Evolutionary conservation across 768 basidiomycete genomes (phyloP).

Genomic region (Leccinum truebloodii): DNA sequence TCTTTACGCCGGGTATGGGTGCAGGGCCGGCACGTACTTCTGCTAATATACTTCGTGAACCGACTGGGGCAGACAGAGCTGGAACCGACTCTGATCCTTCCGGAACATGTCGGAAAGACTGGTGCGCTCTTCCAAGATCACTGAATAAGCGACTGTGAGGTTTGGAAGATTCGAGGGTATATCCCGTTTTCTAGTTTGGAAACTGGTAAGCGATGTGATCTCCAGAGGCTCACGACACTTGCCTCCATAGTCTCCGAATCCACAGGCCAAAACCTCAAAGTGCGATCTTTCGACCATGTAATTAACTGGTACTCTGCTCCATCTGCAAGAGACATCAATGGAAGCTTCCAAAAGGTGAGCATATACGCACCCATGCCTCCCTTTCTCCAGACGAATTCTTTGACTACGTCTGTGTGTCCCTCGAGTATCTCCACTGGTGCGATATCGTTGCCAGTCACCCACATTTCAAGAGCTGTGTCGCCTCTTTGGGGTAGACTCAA

Average conservation of each 20-base stretch:
- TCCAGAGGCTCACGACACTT: conserved; percentile 9
- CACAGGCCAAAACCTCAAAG: conserved; percentile 89
- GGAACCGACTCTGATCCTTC: conserved; percentile 38
- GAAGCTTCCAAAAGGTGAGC: neutral
- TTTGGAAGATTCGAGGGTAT: conserved; percentile 32
- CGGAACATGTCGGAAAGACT: conserved; percentile 61
- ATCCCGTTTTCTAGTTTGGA: conserved; percentile 49
- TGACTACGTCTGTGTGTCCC: conserved; percentile 91
- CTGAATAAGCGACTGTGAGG: conserved; percentile 26
- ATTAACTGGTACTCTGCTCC: conserved; percentile 61
- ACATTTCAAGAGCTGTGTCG: conserved; percentile 84
- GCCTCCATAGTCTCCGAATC: conserved; percentile 70
- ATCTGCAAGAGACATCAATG: conserved; percentile 32
- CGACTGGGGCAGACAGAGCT: conserved; percentile 65
- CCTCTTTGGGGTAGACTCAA: conserved; percentile 88
- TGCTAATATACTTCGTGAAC: conserved; percentile 64
- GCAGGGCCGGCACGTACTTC: conserved; percentile 63
- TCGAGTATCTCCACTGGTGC: conserved; percentile 73
- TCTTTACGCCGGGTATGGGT: conserved; percentile 21
- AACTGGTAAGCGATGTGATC: conserved; percentile 12
- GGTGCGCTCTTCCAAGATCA: conserved; percentile 28
- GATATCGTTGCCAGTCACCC: conserved; percentile 38
- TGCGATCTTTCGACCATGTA: conserved; percentile 89
- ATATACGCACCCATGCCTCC: conserved; percentile 50
- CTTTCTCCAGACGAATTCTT: conserved; percentile 96